Percentiles rank a stretch among this genome's conserved stretches.
phyloP scores from a whole-genome alignment of 31 red algal genomes.

The Porphyra umbilicalis region DNA sequence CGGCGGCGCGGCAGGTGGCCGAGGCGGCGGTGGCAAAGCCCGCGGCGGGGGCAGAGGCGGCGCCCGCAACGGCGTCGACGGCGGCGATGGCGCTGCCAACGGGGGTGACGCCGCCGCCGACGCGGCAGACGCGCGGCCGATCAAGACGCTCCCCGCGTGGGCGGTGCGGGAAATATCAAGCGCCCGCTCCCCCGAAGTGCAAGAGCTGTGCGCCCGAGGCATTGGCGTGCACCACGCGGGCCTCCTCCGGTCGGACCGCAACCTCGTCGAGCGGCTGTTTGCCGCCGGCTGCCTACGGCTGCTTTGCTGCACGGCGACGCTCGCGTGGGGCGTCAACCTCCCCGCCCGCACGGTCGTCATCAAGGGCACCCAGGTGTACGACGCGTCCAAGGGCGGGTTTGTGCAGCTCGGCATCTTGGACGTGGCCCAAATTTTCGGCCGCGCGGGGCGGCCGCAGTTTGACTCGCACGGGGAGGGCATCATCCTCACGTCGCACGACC shows the following conservation, averaged over 20 bases:
- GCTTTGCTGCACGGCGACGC: constrained; percentile 85
- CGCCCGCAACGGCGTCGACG: not conserved
- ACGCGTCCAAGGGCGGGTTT: constrained; percentile 78
- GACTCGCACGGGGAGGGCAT: constrained; percentile 90
- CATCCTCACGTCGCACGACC: constrained; percentile 81
- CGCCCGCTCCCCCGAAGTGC: constrained; percentile 61
- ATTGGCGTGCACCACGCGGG: constrained; percentile 98
- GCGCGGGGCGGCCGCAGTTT: constrained; percentile 95
- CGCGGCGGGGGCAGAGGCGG: not conserved
- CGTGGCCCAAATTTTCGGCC: constrained; percentile 92
- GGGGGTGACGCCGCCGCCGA: not conserved
- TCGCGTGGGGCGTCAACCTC: constrained; percentile 99
- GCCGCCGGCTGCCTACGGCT: constrained; percentile 67
- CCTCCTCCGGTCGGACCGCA: constrained; percentile 68
- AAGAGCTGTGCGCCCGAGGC: constrained; percentile 45
- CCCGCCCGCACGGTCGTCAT: constrained; percentile 90
- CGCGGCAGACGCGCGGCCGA: constrained; percentile 7
- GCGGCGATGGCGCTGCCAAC: not conserved
- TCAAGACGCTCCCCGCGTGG: constrained; percentile 39
- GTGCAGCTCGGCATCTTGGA: constrained; percentile 92
- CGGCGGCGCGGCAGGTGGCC: not conserved
- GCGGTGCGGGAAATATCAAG: constrained; percentile 62
- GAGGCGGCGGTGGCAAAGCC: not conserved
- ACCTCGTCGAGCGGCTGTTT: constrained; percentile 83
- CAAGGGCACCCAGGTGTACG: constrained; percentile 94